A percentile compares a stretch with the other conserved stretches of the same genome.
Conservation (phyloP, 2,329 filamentous ascomycete species). For the Septoria linicola region DNA sequence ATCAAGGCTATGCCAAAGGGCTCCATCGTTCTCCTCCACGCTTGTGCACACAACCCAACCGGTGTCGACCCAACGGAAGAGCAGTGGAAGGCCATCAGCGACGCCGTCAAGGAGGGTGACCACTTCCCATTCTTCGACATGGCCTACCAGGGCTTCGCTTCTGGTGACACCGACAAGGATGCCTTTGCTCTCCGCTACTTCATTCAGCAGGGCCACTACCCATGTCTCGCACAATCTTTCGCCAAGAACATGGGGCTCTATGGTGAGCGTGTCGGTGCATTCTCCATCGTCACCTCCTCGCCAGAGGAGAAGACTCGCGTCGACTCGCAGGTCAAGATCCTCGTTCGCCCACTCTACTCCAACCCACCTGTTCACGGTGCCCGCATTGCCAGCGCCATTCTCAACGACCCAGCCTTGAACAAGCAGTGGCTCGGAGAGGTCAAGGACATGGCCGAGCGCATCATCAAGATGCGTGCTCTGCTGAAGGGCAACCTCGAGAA, state of each 20-base stretch:
- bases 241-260: conserved; percentile 99
- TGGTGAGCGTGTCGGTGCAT: conserved; percentile 95
- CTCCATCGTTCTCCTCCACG: conserved; percentile 91
- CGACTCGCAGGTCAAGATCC: conserved; percentile 97
- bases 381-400: conserved; percentile 86
- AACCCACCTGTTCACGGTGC: conserved; percentile 97
- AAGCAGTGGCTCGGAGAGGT: conserved; percentile 94
- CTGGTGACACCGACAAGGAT: conserved; percentile 85
- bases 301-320: conserved; percentile 91
- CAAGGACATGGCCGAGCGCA: conserved; percentile 98
- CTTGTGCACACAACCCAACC: conserved; percentile 96
- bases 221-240: conserved; percentile 88
- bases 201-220: conserved; percentile 84
- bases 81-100: conserved; percentile 90
- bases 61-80: conserved; percentile 88
- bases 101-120: conserved; percentile 77
- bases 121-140: conserved; percentile 99
- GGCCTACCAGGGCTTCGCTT: conserved; percentile 98
- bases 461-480: conserved; percentile 95
- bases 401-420: conserved; percentile 81
- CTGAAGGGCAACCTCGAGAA: conserved; percentile 94
- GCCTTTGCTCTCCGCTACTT: conserved; percentile 94
- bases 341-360: conserved; percentile 95
- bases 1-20: conserved; percentile 83
- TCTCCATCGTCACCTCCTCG: conserved; percentile 84